Percentiles rank a stretch among this genome's conserved stretches.
phyloP scores from a whole-genome alignment of 176 grass and related monocot species.

The Lolium rigidum region DNA sequence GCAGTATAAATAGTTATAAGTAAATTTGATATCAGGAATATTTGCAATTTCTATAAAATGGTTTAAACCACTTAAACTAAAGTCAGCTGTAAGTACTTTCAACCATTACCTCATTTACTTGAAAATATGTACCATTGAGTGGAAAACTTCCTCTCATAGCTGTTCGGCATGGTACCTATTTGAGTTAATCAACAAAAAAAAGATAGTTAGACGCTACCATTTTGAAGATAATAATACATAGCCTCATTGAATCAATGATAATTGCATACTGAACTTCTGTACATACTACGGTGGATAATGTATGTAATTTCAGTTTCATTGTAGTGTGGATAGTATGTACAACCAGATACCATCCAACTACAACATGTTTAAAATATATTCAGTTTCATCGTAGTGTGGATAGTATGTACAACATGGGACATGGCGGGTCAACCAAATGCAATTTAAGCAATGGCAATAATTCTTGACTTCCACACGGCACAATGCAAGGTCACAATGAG shows the following conservation, averaged over 20 bases:
- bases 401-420: conserved; percentile 16
- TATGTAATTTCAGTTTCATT: too few species aligned
- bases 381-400: conserved; percentile 20
- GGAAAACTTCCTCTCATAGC: conserved; percentile 95
- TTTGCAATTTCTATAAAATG: conserved; percentile 6
- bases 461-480: not conserved
- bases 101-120: conserved; percentile 83
- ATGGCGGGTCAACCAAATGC: not conserved
- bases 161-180: conserved; percentile 83
- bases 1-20: conserved; percentile 7
- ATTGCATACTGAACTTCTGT: conserved; percentile 6
- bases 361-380: not conserved
- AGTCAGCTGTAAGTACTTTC: not conserved
- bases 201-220: conserved; percentile 8
- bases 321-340: not conserved
- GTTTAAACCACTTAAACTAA: conserved; percentile 21
- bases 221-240: conserved; percentile 10
- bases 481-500: not conserved
- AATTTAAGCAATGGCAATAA: conserved; percentile 7
- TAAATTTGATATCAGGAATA: conserved; percentile 32
- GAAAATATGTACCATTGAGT: conserved; percentile 88
- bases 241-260: not conserved
- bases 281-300: not conserved
- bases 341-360: not conserved
- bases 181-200: conserved; percentile 36